phyloP scores from a whole-genome alignment of 257 asterid genomes.

The Petunia axillaris region DNA sequence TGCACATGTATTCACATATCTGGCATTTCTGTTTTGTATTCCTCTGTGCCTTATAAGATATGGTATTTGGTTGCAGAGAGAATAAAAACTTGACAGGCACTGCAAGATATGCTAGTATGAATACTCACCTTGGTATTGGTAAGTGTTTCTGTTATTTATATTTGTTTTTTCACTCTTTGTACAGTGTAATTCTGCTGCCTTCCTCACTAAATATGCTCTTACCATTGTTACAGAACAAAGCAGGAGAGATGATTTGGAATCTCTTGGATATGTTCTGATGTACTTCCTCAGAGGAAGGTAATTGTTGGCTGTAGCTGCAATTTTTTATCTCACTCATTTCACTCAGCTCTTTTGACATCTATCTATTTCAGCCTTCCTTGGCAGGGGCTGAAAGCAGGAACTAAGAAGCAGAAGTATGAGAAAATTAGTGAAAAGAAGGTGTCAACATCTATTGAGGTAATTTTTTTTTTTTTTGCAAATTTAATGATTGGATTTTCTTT shows the following conservation, averaged over 20 bases:
- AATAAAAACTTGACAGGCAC: constrained; percentile 98
- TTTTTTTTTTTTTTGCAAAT: constrained; percentile 19
- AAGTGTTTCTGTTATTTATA: constrained; percentile 34
- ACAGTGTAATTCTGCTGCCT: background rate
- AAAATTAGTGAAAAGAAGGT: constrained; percentile 93
- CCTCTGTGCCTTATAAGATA: constrained; percentile 17
- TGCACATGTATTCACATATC: constrained; percentile 5
- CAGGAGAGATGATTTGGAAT: constrained; percentile 98
- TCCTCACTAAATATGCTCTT: constrained; percentile 17
- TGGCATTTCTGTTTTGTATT: background rate
- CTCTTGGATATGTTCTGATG: constrained; percentile 95
- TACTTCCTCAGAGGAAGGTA: constrained; percentile 97
- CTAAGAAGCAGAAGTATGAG: constrained; percentile 93
- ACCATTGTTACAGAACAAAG: constrained; percentile 68
- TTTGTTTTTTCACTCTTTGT: constrained; percentile 3
- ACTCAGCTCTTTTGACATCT: constrained; percentile 42
- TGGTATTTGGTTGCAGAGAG: constrained; percentile 58
- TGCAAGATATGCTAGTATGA: constrained; percentile 98
- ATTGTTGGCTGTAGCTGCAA: constrained; percentile 9
- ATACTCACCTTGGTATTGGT: constrained; percentile 98
- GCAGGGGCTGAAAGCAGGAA: constrained; percentile 98
- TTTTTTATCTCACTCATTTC: constrained; percentile 26
- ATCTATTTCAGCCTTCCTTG: constrained; percentile 78
- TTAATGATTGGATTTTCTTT: constrained; percentile 19
- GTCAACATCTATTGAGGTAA: constrained; percentile 96